Conservation (phyloP, 2,329 filamentous ascomycete genomes). For the Verticillium dahliae region DNA sequence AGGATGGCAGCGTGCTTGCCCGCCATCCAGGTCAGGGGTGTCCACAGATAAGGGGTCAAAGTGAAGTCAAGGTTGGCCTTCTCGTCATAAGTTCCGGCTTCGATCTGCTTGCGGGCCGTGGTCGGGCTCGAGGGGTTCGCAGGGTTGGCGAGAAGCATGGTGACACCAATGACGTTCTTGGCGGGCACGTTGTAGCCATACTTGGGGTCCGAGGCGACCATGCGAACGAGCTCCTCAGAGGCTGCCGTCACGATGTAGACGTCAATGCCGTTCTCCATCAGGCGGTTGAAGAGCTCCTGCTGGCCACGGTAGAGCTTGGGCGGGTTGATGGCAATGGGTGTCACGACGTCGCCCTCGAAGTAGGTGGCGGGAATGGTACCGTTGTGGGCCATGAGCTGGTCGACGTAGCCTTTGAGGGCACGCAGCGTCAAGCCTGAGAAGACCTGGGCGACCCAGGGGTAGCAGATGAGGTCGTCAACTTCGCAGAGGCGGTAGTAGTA, state of each 20-base stretch:
- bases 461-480: constrained; percentile 32
- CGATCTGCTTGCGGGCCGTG: constrained; percentile 31
- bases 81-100: constrained; percentile 25
- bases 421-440: constrained; percentile 34
- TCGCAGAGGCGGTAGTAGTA: constrained; percentile 37
- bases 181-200: constrained; percentile 38
- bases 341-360: constrained; percentile 24
- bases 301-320: constrained; percentile 32
- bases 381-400: constrained; percentile 38
- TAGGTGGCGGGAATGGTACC: constrained; percentile 27
- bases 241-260: constrained; percentile 34
- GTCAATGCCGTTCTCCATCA: constrained; percentile 34
- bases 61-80: constrained; percentile 29
- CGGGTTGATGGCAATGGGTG: constrained; percentile 19
- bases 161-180: constrained; percentile 36
- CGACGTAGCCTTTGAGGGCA: constrained; percentile 37
- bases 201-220: constrained; percentile 35
- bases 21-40: constrained; percentile 34
- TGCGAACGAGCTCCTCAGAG: constrained; percentile 36
- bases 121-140: constrained; percentile 16
- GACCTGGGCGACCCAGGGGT: constrained; percentile 34
- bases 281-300: constrained; percentile 33
- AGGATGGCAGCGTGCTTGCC: constrained; percentile 37
- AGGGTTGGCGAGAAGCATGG: constrained; percentile 25
- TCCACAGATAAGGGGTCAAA: constrained; percentile 33